Percentiles rank a stretch among this genome's conserved stretches.
These are phyloP conservation scores for Quillaja saponaria DNA, from an alignment of 306 rosid genomes.

Conservation along the genomic window DNA sequence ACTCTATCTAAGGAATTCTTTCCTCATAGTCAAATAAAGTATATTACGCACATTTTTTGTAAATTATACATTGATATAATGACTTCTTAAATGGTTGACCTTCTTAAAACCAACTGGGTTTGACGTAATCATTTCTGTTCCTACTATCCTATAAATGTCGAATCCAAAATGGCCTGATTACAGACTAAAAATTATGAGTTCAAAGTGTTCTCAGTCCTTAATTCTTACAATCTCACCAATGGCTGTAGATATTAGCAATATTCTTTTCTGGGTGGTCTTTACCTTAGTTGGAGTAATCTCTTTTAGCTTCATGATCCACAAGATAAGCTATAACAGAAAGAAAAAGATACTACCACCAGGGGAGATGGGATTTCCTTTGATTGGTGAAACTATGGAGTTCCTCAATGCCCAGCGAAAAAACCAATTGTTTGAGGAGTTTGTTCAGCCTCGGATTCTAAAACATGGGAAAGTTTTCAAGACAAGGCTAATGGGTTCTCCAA, in stretches of 20 bases:
- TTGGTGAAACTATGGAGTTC: slow-evolving; percentile 82
- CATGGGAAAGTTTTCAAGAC: slow-evolving; percentile 73
- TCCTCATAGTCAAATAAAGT: slow-evolving; percentile 19
- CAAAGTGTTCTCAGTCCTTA: slow-evolving; percentile 9
- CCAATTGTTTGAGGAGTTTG: slow-evolving; percentile 58
- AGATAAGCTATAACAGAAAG: slow-evolving; percentile 29
- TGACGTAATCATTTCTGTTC: slow-evolving; percentile 22
- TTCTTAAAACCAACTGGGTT: slow-evolving; percentile 27
- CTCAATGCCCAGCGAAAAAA: slow-evolving; percentile 64
- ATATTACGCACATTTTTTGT: slow-evolving; percentile 24
- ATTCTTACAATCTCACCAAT: slow-evolving; percentile 37
- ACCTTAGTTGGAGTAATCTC: slow-evolving; percentile 34
- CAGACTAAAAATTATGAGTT: slow-evolving; percentile 19
- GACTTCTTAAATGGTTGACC: slow-evolving; percentile 41
- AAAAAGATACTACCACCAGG: slow-evolving; percentile 64
- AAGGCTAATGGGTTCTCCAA: slow-evolving; percentile 80
- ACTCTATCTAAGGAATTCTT: background rate
- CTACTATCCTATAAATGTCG: slow-evolving; percentile 35
- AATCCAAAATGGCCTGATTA: slow-evolving; percentile 9
- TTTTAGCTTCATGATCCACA: slow-evolving; percentile 38
- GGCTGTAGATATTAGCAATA: slow-evolving; percentile 25
- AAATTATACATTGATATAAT: slow-evolving; percentile 18
- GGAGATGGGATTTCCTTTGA: slow-evolving; percentile 70
- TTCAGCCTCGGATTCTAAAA: slow-evolving; percentile 50
- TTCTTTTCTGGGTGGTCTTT: slow-evolving; percentile 34